A percentile compares a stretch with the other conserved stretches of the same genome.
Conservation (phyloP, 2,329 filamentous ascomycete genomes). For the Diaporthe batatas region DNA sequence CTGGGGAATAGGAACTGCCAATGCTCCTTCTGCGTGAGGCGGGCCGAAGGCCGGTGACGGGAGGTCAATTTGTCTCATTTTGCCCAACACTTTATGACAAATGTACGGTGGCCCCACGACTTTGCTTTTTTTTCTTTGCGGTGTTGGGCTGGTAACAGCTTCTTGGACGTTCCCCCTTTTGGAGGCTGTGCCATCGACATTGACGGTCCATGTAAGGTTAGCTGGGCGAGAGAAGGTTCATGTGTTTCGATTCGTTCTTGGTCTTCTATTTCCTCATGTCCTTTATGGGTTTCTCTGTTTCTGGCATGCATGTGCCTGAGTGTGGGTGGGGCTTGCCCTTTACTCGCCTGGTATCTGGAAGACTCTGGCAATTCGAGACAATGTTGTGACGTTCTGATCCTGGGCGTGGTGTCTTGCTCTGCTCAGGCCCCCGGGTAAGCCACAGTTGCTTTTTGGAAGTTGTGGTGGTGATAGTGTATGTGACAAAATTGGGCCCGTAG, state of each 20-base stretch:
- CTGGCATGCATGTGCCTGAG: constrained; percentile 4
- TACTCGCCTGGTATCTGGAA: too few species aligned
- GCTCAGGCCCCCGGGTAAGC: too few species aligned
- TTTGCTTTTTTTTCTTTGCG: not conserved
- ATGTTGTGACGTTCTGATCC: not conserved
- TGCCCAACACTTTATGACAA: not conserved
- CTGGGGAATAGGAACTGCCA: constrained; percentile 72
- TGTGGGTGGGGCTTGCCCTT: too few species aligned
- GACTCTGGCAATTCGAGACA: not conserved
- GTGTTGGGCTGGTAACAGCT: not conserved
- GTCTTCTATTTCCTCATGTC: not conserved
- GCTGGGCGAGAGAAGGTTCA: not conserved
- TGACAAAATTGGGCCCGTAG: too few species aligned
- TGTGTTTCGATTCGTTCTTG: not conserved
- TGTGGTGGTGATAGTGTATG: too few species aligned
- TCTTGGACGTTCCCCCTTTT: not conserved
- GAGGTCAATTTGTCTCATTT: not conserved
- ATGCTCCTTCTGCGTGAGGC: constrained; percentile 41
- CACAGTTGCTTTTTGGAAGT: too few species aligned
- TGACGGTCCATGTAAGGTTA: not conserved
- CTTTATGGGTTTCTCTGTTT: not conserved
- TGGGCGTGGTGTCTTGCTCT: not conserved
- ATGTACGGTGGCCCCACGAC: not conserved
- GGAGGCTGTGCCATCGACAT: not conserved
- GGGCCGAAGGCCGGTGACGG: not conserved